Base-by-base conservation (phyloP, 2,329 filamentous ascomycete species). In the Neonectria magnoliae region DNA sequence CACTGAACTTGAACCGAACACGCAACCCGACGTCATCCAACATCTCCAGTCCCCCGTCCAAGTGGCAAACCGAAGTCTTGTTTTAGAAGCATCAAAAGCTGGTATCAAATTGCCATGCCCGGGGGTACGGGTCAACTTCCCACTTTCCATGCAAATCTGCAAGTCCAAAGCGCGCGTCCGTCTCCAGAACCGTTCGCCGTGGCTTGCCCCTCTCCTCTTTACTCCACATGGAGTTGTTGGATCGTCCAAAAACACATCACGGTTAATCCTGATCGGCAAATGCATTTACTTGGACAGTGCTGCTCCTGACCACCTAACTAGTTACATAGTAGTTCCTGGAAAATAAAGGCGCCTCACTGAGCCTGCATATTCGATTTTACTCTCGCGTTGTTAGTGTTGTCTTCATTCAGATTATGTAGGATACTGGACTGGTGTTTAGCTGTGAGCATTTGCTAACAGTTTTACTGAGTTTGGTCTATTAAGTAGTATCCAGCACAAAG, bases 91-190 rank as follows among this genome's bases (percentile, higher is more conserved):
- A 18, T 29, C 14, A 47, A 55, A 31, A 29, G 20, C 10, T 31
- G 20, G 27, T 16, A 50, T 33, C 4, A 18, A 10, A 2, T n/a
- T 50, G 6, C 31, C 48, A 48, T 50, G 41, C 31, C 11, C 38
- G 20, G 18, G 18, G 22, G 10, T 58, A 50, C 55, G 41, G 54
- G 55, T 57, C 53, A 18, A 57, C 47, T 25, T 57, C 38, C 60
- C 55, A 50, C 29, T 29, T 58, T 50, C 38, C 55, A 54, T 27
- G 42, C 47, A n/a, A 42, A 57, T 33, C 48, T 54, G 48, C 41
- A 63, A 57, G 48, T n/a, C 60, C 36, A 54, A 22, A 33, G 48
- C 38, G 20, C 27, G 41, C 27, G 53, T 48, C 41, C 22, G 60
- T 41, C 33, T 29, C 58, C 10, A 22, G 29, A 22, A 29, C 20